Base-by-base conservation (phyloP, 192 early-diverging fungal genomes). In the Chytriomyces sp. region DNA sequence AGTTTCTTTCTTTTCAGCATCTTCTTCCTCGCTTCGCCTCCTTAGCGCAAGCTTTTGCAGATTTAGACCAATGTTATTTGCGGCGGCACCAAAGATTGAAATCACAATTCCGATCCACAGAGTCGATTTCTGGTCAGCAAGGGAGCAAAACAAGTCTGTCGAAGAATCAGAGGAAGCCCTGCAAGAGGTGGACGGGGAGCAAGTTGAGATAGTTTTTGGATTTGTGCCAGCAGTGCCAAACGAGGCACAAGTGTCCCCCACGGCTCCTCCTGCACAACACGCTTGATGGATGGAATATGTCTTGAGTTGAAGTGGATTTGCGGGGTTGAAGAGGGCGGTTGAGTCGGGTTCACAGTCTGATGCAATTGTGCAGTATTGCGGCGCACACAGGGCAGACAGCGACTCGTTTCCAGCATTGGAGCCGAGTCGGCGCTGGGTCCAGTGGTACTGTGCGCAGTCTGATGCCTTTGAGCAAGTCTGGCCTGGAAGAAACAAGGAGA, bases 31-130 rank as follows among this genome's bases (percentile, higher is more conserved):
- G 67, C 89, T 82, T 0, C 89, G 84, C 74, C 93, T 92, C 7
- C 91, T 80, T 23, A 93, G 86, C 0, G 92, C 93, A 20, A 92
- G 87, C 65, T 94, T 94, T 80, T 94, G 93, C 72, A 93, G 75
- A 69, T 94, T 94, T 26, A 94, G 80, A n/a, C 93, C 93, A 63
- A 94, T 80, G 76, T 94, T 94, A 48, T 89, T 81, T 9, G 87
- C 86, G 9, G 89, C 86, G 6, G 90, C 89, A 44, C 91, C 90
- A 28, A 92, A 80, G 28, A 94, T 75, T 8, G 86, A 87, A 64
- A 94, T 80, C 28, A 94, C 79, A 45, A 94, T 87, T 44, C 93
- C 93, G 23, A 94, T 91, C 92, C 92, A 93, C 24, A 78, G 72
- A 16, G 64, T 81, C 46, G 65, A 67, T 23, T 50, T 16, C 16